Conservation (phyloP, 192 early-diverging fungal genomes). For the Dissophora ornata region DNA sequence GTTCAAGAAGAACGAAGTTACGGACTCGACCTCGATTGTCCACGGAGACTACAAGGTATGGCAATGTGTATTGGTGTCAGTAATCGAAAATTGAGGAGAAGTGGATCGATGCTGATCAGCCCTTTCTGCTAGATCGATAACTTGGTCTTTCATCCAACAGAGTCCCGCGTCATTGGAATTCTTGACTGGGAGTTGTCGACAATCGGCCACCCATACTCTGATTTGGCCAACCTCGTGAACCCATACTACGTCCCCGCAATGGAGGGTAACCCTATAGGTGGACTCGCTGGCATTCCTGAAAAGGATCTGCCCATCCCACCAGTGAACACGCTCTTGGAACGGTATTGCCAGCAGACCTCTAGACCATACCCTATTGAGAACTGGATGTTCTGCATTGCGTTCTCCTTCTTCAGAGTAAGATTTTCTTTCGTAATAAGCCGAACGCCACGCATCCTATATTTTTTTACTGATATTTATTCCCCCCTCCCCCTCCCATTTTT, state of each 20-base stretch:
- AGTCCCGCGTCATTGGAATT: slow-evolving; percentile 82
- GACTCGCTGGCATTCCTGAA: slow-evolving; percentile 56
- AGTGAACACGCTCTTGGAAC: slow-evolving; percentile 72
- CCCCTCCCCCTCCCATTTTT: too few species aligned
- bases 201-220: slow-evolving; percentile 90
- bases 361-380: slow-evolving; percentile 78
- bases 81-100: too few species aligned
- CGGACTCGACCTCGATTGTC: slow-evolving; percentile 84
- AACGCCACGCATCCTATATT: too few species aligned
- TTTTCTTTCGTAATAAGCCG: not conserved
- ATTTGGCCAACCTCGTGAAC: slow-evolving; percentile 88
- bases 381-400: slow-evolving; percentile 87
- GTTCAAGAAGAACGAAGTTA: slow-evolving; percentile 74
- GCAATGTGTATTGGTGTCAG: too few species aligned
- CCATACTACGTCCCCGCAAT: slow-evolving; percentile 68
- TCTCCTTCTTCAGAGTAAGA: slow-evolving; percentile 86
- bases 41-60: slow-evolving; percentile 96
- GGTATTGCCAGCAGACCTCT: slow-evolving; percentile 74
- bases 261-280: slow-evolving; percentile 38
- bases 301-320: slow-evolving; percentile 68
- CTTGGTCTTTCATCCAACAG: slow-evolving; percentile 79
- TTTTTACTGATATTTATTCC: too few species aligned
- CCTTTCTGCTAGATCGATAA: slow-evolving; percentile 26
- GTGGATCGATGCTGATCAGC: too few species aligned
- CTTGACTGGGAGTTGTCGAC: slow-evolving; percentile 96